phyloP scores from a whole-genome alignment of 2,329 filamentous ascomycete species.

The Ophiostoma ulmi region DNA sequence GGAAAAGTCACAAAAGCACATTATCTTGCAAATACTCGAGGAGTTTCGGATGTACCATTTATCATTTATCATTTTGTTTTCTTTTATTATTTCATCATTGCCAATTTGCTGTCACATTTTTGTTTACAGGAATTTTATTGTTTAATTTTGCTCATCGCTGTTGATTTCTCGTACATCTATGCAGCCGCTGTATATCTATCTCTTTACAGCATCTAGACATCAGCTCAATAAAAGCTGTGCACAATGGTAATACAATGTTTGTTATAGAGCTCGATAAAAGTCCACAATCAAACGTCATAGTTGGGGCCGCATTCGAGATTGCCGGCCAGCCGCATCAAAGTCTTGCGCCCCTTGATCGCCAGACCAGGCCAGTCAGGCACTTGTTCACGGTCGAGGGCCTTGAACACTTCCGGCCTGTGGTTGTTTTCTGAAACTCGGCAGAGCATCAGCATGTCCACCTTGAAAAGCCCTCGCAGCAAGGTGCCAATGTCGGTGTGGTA shows the following conservation, averaged over 20 bases:
- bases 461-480: not conserved
- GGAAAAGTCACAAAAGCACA: constrained; percentile 11
- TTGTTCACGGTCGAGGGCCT: not conserved
- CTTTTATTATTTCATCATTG: not conserved
- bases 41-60: constrained; percentile 12
- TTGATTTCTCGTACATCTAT: no score
- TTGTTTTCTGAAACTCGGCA: not conserved
- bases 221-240: no score
- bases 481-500: not conserved
- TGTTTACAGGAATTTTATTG: not conserved
- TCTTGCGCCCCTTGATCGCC: not conserved
- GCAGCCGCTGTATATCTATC: not conserved
- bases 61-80: not conserved
- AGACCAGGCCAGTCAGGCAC: not conserved
- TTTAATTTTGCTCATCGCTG: not conserved
- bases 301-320: not conserved
- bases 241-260: no score
- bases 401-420: not conserved
- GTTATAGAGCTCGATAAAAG: no score
- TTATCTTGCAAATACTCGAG: constrained; percentile 10
- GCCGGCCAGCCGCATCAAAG: not conserved
- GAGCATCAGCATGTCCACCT: not conserved
- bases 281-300: not conserved
- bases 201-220: not conserved
- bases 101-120: not conserved